phyloP scores from a whole-genome alignment of 2,329 filamentous ascomycete species.

The Neurospora crassa region DNA sequence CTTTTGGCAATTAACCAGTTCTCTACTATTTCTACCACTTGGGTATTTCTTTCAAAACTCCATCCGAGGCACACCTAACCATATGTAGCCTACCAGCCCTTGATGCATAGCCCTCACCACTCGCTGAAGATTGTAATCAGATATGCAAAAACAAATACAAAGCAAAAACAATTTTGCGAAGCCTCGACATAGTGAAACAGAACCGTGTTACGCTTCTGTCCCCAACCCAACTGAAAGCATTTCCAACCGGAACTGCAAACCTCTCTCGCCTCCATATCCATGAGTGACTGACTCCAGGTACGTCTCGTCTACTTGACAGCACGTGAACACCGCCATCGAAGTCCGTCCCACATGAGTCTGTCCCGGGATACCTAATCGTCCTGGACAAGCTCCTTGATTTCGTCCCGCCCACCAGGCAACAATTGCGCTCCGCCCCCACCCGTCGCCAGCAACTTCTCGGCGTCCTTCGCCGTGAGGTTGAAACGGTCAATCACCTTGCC shows the following conservation, averaged over 20 bases:
- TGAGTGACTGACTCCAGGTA: conserved; percentile 3
- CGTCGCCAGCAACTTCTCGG: conserved; percentile 21
- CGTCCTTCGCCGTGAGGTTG: conserved; percentile 28
- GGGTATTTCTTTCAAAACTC: not conserved
- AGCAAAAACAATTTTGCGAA: not conserved
- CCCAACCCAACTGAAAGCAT: not conserved
- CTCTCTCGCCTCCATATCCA: not conserved
- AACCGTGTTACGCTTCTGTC: not conserved
- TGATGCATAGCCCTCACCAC: not conserved
- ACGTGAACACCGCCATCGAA: not conserved
- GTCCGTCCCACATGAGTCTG: not conserved
- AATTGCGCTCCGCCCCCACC: conserved; percentile 27
- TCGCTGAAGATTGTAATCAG: not conserved
- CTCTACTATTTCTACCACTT: not conserved
- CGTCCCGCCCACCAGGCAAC: conserved; percentile 38
- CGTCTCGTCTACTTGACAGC: not conserved
- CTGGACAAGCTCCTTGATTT: conserved; percentile 58
- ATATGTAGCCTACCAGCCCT: not conserved
- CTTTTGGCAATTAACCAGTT: not conserved
- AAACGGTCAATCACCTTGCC: conserved; percentile 36
- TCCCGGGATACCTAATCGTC: conserved; percentile 37
- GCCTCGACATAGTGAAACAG: not conserved
- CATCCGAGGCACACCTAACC: not conserved
- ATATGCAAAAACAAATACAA: not conserved
- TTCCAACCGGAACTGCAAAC: not conserved